Evolutionary conservation across 2,329 filamentous ascomycete species (phyloP), one percentile per base, ranked within the genome.

Genomic region (Shiraia bambusicola): DNA sequence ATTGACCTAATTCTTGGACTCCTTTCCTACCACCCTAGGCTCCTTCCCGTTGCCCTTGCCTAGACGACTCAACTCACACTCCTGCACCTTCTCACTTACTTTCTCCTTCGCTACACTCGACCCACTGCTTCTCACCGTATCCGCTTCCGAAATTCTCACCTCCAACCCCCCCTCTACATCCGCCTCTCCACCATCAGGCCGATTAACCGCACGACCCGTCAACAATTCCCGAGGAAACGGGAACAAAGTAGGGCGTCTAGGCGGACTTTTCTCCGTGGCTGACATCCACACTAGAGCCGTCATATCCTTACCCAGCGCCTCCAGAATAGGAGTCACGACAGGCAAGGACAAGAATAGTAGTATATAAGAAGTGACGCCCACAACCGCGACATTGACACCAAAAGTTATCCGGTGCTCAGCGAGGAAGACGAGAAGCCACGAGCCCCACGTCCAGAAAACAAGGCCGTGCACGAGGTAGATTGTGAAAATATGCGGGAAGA

Each of bases 401-500:
- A 69, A 72, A 3, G 53, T 49, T 11, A 69, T 45, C 12, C 49
- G 53, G 3, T 52, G 51, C 0, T 52, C 45, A 3, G 65, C 66
- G 12, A 72, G 58, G 30, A 60, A 13, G 13, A 30, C 28, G 11
- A 19, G 27, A 17, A 13, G 25, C 24, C 32, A 28, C 10, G 19
- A 22, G 15, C 69, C 69, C 47, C 67, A 65, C 33, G 52, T 63
- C 69, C 69, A 72, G 72, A 79, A 63, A 56, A 77, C 44, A 55
- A 76, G 37, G 27, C 73, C 73, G 49, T 76, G 73, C 34, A 75
- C 62, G 6, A 76, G 67, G 49, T 76, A 76, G 39, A 76, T 72
- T 27, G 72, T 76, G 56, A 75, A 75, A 49, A 75, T 72, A 52
- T 76, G 73, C 4, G 73, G 73, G 54, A 75, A 75, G 13, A 76